These are phyloP conservation scores for Colletotrichum acutatum DNA, from an alignment of 2,329 filamentous ascomycete species.

Conservation along the genomic window DNA sequence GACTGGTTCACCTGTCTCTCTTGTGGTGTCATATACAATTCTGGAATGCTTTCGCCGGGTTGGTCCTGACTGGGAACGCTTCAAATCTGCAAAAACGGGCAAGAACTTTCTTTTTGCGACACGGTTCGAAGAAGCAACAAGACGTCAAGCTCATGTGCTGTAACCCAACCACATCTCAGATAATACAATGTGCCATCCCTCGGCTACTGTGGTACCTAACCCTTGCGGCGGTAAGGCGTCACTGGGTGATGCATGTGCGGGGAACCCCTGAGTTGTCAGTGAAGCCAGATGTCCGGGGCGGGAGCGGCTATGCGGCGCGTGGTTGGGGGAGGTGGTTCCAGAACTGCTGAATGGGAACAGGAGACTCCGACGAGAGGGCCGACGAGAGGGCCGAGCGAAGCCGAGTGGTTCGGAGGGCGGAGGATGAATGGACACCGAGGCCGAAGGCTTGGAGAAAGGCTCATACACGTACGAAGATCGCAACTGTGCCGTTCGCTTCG, in stretches of 20 bases:
- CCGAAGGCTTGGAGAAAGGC: not conserved
- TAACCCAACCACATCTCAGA: conserved; percentile 2
- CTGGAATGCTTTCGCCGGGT: too few species aligned
- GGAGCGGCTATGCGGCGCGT: not conserved
- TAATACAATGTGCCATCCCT: not conserved
- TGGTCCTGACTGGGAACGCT: not conserved
- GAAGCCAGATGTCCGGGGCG: not conserved
- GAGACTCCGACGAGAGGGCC: not conserved
- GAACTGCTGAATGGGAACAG: not conserved
- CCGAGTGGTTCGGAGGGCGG: not conserved
- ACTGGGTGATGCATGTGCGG: conserved; percentile 23
- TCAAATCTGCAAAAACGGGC: not conserved
- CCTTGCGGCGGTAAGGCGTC: not conserved
- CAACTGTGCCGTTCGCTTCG: not conserved
- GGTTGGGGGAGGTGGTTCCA: not conserved
- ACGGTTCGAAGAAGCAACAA: not conserved
- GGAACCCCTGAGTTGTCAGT: conserved; percentile 29
- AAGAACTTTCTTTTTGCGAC: not conserved
- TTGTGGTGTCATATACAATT: too few species aligned
- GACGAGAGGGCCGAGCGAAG: not conserved
- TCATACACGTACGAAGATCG: not conserved
- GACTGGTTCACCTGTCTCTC: too few species aligned
- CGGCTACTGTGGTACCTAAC: not conserved
- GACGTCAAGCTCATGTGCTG: conserved; percentile 21
- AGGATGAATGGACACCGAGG: not conserved